Percentiles rank a stretch among this genome's conserved stretches.
Evolutionary conservation across 1,284 basidiomycete species (phyloP).

Genomic region (Melampsora larici-populina): DNA sequence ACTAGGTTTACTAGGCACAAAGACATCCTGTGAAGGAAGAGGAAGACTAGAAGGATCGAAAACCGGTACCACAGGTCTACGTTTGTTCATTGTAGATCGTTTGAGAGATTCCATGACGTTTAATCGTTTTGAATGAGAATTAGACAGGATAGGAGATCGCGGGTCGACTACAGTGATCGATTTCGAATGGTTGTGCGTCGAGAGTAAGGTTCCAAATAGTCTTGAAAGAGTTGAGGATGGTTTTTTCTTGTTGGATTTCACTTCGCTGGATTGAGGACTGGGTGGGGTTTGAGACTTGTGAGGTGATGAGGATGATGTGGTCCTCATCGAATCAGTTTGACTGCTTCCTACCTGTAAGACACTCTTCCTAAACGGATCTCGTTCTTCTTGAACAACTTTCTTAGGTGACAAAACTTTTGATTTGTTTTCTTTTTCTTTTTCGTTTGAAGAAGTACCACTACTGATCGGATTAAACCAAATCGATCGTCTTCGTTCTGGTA

Average conservation of each 20-base stretch:
- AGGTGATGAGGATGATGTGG: background rate
- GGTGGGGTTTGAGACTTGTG: background rate
- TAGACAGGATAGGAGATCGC: background rate
- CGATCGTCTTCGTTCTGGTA: background rate
- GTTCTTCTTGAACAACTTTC: background rate
- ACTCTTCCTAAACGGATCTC: background rate
- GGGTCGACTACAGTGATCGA: background rate
- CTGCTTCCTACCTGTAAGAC: background rate
- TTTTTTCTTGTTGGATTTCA: too few relatives aligned
- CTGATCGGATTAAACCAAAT: background rate
- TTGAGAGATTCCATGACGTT: too few relatives aligned
- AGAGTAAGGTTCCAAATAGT: background rate
- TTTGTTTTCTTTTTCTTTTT: background rate
- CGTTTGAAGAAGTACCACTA: background rate
- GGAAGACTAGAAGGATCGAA: background rate
- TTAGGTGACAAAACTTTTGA: background rate
- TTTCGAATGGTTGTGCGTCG: background rate
- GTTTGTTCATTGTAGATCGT: too few relatives aligned
- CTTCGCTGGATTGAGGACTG: background rate
- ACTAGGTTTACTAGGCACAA: too few relatives aligned
- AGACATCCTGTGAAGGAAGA: background rate
- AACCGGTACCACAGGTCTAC: too few relatives aligned
- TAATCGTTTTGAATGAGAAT: too few relatives aligned
- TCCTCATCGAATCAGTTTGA: background rate
- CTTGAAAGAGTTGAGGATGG: too few relatives aligned